Evolutionary conservation across 2,329 filamentous ascomycete genomes (phyloP), one percentile per base, ranked within the genome.

Genomic region (Penicillium oxalicum): DNA sequence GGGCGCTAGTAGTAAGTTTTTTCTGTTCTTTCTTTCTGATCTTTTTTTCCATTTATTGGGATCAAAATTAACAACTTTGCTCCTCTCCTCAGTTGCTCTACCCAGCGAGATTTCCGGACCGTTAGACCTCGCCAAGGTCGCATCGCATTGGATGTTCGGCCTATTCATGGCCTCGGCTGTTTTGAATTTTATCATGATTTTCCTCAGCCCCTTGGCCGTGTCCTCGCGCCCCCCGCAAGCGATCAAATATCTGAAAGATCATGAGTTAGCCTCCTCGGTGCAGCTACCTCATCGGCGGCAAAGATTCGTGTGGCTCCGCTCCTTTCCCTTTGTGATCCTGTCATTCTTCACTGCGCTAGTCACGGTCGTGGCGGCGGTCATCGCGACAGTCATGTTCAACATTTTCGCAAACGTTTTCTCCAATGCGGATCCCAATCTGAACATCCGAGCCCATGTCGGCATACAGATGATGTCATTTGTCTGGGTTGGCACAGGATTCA

Each of bases 101-200:
- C 91, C 91, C 9, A 76, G 80, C 28, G 73, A 90, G 52, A 81
- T 95, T 59, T 78, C 81, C 64, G 77, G 83, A 52, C 84, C 91
- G 57, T 81, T 96, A 43, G 75, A 78, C 50, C 79, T 95, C 50
- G 84, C 95, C 57, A 79, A 79, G 47, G 77, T 85, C 50, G 86
- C 84, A 40, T 91, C 86, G 7, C 80, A 87, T 62, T 81, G 87
- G 78, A 95, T 96, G 90, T 95, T 94, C 63, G 87, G 80, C 53
- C 84, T 91, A 69, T 95, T 94, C 77, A 72, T 96, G 42, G 77
- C 83, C 6, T 84, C 82, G 43, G 76, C 82, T 38, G 76, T 84
- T 59, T 74, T 95, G 62, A 82, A 81, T 64, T 84, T 87, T 62
- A 63, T 91, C 57, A 80, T 90, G 58, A 81, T 93, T 52, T 79